phyloP scores from a whole-genome alignment of 805 yeast genomes.

The Schizosaccharomyces osmophilus region DNA sequence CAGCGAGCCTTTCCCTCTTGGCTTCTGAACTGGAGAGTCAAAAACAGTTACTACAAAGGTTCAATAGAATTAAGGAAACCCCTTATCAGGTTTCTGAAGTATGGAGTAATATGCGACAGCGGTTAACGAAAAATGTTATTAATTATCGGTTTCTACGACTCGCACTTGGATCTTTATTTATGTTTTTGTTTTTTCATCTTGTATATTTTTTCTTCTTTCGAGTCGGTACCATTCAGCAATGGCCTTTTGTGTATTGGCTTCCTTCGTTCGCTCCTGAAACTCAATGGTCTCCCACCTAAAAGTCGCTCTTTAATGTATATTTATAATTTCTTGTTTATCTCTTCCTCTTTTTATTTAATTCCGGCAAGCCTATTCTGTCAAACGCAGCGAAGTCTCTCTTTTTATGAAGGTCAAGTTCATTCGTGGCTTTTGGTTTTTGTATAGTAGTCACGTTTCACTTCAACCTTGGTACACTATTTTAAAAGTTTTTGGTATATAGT shows the following conservation, averaged over 20 bases:
- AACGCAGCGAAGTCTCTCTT: no score
- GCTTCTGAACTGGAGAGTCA: neutral
- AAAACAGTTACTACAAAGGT: neutral
- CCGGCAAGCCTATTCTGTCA: no score
- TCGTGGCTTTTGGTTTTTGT: no score
- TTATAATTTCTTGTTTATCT: no score
- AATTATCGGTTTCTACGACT: neutral
- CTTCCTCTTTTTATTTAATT: no score
- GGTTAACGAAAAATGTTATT: no score
- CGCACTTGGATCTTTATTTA: neutral
- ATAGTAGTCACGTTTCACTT: no score
- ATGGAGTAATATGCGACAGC: no score
- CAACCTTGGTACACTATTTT: no score
- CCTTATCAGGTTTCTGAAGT: neutral
- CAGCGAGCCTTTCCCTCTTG: neutral
- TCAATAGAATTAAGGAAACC: neutral
- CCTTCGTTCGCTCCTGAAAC: neutral
- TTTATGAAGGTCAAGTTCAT: no score
- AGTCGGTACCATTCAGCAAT: neutral
- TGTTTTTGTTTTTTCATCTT: neutral
- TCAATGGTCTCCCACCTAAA: neutral
- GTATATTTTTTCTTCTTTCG: neutral
- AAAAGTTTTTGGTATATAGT: no score
- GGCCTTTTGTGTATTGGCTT: conserved; percentile 2
- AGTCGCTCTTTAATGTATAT: no score